These are phyloP conservation scores for Mrakia blollopis DNA, from an alignment of 768 basidiomycete genomes.

Conservation along the genomic window DNA sequence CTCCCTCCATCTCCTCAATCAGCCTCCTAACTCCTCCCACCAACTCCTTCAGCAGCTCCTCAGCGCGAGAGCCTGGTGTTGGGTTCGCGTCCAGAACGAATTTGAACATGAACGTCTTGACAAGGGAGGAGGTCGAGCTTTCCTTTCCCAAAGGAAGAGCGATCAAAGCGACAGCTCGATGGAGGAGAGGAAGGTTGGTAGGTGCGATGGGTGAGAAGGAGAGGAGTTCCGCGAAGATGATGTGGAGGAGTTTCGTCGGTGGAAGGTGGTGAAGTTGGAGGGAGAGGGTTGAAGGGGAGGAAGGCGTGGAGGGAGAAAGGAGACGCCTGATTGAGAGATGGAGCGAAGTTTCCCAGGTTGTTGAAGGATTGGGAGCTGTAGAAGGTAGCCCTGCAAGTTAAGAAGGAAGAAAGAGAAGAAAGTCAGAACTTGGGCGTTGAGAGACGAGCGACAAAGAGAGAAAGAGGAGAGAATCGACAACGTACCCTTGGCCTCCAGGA, in stretches of 20 bases:
- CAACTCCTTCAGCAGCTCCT: background rate
- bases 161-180: background rate
- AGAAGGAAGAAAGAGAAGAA: background rate
- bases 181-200: background rate
- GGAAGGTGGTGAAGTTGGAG: background rate
- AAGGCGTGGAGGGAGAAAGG: background rate
- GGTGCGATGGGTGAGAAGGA: background rate
- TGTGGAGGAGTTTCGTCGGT: background rate
- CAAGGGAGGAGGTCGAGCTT: background rate
- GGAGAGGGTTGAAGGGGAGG: background rate
- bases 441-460: background rate
- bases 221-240: background rate
- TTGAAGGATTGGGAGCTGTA: too few relatives aligned
- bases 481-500: background rate
- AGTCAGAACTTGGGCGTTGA: background rate
- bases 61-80: background rate
- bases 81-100: background rate
- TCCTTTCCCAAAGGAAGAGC: background rate
- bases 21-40: background rate
- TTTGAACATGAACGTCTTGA: background rate
- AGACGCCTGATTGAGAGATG: background rate
- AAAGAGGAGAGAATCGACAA: background rate
- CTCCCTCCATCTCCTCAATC: background rate
- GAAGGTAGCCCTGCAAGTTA: background rate
- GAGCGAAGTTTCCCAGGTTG: background rate